A percentile compares a stretch with the other conserved stretches of the same genome.
These are phyloP conservation scores for Cladosporium sp. DNA, from an alignment of 2,329 filamentous ascomycete species.

Conservation along the genomic window DNA sequence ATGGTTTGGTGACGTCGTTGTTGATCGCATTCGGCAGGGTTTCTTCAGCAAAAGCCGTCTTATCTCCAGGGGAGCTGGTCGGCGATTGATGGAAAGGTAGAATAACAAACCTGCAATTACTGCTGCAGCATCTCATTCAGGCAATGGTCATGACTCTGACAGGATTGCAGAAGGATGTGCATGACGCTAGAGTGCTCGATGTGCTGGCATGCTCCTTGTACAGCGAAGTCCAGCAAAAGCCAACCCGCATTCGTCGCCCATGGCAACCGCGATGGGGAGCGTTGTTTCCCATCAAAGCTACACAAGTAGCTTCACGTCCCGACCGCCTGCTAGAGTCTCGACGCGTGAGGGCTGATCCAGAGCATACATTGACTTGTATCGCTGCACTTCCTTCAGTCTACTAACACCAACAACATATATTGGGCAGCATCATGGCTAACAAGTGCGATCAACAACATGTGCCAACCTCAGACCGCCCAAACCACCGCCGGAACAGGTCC, in stretches of 20 bases:
- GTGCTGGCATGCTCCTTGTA: constrained; percentile 5
- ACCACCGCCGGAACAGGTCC: constrained; percentile 34
- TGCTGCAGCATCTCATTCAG: neutral
- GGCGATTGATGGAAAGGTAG: neutral
- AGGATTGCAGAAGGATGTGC: neutral
- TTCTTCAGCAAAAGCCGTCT: neutral
- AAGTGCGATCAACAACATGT: constrained; percentile 2
- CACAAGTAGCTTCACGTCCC: neutral
- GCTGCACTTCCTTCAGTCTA: neutral
- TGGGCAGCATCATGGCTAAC: constrained; percentile 9
- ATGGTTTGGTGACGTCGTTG: neutral
- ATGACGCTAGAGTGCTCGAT: neutral
- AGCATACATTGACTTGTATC: constrained; percentile 20
- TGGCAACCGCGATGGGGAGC: neutral
- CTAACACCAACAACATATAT: neutral
- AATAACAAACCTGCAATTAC: neutral
- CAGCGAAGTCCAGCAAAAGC: neutral
- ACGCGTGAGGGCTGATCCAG: neutral
- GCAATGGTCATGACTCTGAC: neutral
- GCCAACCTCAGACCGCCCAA: constrained; percentile 17
- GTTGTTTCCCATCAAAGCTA: neutral
- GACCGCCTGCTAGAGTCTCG: neutral
- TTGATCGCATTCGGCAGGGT: neutral
- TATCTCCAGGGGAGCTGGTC: constrained; percentile 4
- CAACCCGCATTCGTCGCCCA: neutral